Evolutionary conservation across 139 green algal species (phyloP).

Genomic region (Haematococcus sp.): DNA sequence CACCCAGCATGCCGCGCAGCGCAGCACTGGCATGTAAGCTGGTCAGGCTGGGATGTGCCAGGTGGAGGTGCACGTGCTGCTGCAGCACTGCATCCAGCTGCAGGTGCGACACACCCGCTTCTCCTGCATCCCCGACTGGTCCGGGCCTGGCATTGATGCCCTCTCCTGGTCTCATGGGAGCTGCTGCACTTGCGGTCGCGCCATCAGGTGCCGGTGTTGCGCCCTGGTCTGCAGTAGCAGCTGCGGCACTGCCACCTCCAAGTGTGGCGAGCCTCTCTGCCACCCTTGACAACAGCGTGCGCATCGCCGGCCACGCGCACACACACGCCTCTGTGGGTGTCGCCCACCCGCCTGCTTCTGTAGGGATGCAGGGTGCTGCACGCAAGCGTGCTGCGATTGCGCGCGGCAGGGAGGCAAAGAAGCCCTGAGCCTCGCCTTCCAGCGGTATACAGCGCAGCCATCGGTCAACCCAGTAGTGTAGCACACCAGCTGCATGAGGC

Average conservation of each 20-base stretch:
- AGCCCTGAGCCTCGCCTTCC: conserved; percentile 52
- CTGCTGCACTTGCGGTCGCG: no score
- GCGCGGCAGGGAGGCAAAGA: conserved; percentile 44
- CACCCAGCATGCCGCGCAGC: conserved; percentile 37
- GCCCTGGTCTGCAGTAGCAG: no score
- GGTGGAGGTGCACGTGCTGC: conserved; percentile 10
- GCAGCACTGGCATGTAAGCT: conserved; percentile 24
- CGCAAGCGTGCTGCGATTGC: conserved; percentile 30
- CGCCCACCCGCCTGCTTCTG: conserved; percentile 33
- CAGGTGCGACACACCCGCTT: conserved; percentile 13
- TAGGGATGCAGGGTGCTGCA: conserved; percentile 36
- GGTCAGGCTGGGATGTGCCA: conserved; percentile 17
- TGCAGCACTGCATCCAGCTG: conserved; percentile 7
- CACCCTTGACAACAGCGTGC: background rate
- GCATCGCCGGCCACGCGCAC: conserved; percentile 6
- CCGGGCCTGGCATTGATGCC: no score
- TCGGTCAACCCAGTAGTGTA: conserved; percentile 29
- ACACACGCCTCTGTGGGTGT: conserved; percentile 32
- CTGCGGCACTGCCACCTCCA: background rate
- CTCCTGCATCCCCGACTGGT: no score
- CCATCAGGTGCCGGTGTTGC: no score
- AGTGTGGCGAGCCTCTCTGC: background rate
- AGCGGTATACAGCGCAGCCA: conserved; percentile 50
- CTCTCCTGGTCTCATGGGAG: no score
- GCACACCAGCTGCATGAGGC: background rate